A percentile compares a stretch with the other conserved stretches of the same genome.
Conservation (phyloP, 2,329 filamentous ascomycete species). For the Fusarium miscanthi region DNA sequence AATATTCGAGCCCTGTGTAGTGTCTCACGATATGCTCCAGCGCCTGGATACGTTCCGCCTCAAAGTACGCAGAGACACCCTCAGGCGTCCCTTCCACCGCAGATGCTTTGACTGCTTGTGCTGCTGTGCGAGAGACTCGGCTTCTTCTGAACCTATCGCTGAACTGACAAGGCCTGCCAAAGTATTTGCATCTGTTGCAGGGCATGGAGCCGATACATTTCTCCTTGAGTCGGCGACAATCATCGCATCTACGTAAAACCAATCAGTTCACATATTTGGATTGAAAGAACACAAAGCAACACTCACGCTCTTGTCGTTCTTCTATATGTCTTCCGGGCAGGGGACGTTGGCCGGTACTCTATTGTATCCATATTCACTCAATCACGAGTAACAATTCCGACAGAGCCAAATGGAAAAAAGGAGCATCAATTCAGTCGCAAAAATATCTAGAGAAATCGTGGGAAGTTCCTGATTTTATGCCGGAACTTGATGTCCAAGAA, state of each 20-base stretch:
- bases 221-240: constrained; percentile 38
- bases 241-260: constrained; percentile 24
- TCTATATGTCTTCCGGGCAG: background rate
- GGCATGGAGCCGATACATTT: constrained; percentile 33
- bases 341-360: background rate
- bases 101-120: background rate
- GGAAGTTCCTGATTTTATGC: background rate
- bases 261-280: background rate
- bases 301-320: constrained; percentile 17
- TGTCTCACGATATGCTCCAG: constrained; percentile 33
- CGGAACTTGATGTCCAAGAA: background rate
- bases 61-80: constrained; percentile 17
- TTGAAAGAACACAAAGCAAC: too few relatives aligned
- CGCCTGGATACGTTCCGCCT: constrained; percentile 29
- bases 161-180: constrained; percentile 23
- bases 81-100: background rate
- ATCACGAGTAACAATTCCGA: background rate
- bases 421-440: background rate
- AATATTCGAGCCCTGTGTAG: constrained; percentile 32
- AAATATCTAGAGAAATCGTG: background rate
- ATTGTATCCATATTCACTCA: background rate
- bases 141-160: constrained; percentile 26
- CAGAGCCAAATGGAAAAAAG: too few relatives aligned
- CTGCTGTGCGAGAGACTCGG: background rate
- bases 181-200: constrained; percentile 37